These are phyloP conservation scores for Aspergillus baeticus DNA, from an alignment of 495 filamentous ascomycete species.

Conservation along the genomic window DNA sequence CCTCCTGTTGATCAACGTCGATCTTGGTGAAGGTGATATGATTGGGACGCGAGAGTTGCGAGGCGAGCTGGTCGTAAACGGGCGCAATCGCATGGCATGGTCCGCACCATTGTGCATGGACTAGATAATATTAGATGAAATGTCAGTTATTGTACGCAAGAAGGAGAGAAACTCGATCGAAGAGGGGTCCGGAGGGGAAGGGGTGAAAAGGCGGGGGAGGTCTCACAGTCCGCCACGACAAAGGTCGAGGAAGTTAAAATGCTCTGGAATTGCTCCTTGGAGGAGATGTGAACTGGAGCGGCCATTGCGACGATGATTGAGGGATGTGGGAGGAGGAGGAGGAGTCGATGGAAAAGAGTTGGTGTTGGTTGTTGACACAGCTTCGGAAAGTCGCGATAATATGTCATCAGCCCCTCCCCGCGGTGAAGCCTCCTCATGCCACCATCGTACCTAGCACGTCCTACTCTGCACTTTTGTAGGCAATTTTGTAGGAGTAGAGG, in stretches of 20 bases:
- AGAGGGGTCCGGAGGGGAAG: slow-evolving; percentile 13
- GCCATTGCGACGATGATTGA: slow-evolving; percentile 48
- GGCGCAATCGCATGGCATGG: slow-evolving; percentile 87
- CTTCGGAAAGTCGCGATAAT: slow-evolving; percentile 25
- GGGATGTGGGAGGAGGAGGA: slow-evolving; percentile 9
- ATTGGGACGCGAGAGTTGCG: slow-evolving; percentile 67
- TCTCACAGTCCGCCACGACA: slow-evolving; percentile 85
- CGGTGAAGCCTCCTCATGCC: background rate
- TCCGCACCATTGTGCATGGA: slow-evolving; percentile 84
- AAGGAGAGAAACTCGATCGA: background rate
- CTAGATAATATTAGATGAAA: slow-evolving; percentile 42
- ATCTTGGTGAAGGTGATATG: slow-evolving; percentile 83
- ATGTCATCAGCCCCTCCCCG: slow-evolving; percentile 39
- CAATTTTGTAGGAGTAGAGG: too few relatives aligned
- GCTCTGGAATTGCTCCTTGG: slow-evolving; percentile 65
- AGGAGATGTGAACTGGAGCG: slow-evolving; percentile 67
- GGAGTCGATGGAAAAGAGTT: slow-evolving; percentile 15
- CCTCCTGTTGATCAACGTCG: slow-evolving; percentile 74
- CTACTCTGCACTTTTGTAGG: too few relatives aligned
- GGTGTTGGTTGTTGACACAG: slow-evolving; percentile 19
- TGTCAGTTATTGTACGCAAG: slow-evolving; percentile 9
- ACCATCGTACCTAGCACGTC: background rate
- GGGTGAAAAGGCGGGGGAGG: slow-evolving; percentile 5
- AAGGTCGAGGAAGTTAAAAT: slow-evolving; percentile 66
- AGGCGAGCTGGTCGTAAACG: slow-evolving; percentile 74